Evolutionary conservation across 352 stramenopile genomes (phyloP).

Genomic region (Globisporangium solare): DNA sequence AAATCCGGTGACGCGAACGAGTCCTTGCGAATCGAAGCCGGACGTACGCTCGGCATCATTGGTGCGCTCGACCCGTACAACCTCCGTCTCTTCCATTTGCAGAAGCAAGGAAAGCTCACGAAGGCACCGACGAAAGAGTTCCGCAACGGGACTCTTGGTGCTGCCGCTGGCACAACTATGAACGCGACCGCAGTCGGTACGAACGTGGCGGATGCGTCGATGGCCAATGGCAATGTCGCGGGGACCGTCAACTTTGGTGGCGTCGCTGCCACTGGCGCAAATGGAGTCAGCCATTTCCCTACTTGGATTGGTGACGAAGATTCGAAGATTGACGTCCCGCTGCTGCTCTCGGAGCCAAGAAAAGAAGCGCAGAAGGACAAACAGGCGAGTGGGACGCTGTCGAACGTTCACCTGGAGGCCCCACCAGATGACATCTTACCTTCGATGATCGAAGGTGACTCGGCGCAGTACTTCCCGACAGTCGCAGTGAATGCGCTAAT

Average conservation of each 20-base stretch:
- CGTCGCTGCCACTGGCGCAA: conserved; percentile 23
- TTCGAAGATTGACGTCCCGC: conserved; percentile 32
- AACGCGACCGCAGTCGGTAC: conserved; percentile 13
- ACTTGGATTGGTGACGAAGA: conserved; percentile 39
- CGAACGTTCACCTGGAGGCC: conserved; percentile 53
- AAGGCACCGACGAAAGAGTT: conserved; percentile 74
- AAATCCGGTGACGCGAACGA: conserved; percentile 80
- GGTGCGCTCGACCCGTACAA: conserved; percentile 85
- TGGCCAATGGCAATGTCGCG: conserved; percentile 18
- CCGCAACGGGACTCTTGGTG: conserved; percentile 34
- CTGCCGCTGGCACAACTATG: conserved; percentile 19
- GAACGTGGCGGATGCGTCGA: conserved; percentile 16
- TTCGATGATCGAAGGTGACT: conserved; percentile 72
- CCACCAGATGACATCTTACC: conserved; percentile 72
- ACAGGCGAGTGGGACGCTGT: conserved; percentile 62
- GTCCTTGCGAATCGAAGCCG: conserved; percentile 72
- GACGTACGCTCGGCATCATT: conserved; percentile 73
- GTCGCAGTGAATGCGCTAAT: conserved; percentile 96
- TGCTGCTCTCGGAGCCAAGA: conserved; percentile 44
- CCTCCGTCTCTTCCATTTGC: conserved; percentile 74
- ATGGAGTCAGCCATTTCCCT: conserved; percentile 11
- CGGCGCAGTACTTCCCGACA: conserved; percentile 95
- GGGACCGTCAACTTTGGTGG: conserved; percentile 18
- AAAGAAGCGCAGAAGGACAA: conserved; percentile 70
- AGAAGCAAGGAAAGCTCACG: conserved; percentile 72